These are phyloP conservation scores for Phytopythium sindhum DNA, from an alignment of 352 stramenopile species.

Conservation along the genomic window DNA sequence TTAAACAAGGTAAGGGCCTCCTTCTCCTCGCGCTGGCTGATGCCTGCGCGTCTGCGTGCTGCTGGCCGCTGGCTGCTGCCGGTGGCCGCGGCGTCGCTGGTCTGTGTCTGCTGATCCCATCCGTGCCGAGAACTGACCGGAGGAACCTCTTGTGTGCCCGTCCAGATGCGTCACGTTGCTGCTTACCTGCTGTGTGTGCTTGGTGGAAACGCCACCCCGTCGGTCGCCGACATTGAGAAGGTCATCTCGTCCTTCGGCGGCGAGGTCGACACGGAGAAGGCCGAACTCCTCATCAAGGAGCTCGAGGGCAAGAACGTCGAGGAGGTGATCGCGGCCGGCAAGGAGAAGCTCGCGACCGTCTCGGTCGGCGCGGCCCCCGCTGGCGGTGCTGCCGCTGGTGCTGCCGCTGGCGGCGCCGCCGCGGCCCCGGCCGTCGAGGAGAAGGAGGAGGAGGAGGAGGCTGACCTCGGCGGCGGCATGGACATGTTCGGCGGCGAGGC, in stretches of 20 bases:
- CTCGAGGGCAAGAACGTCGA: conserved; percentile 88
- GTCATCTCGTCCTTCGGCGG: conserved; percentile 80
- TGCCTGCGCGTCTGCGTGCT: neutral
- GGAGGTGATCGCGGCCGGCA: conserved; percentile 81
- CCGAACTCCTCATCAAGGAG: conserved; percentile 84
- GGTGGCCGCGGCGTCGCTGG: neutral
- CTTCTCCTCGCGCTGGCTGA: neutral
- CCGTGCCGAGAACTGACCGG: neutral
- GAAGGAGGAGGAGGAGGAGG: conserved; percentile 77
- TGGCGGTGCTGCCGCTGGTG: conserved; percentile 30
- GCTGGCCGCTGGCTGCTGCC: neutral
- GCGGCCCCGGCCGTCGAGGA: conserved; percentile 44
- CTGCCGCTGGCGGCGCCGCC: conserved; percentile 26
- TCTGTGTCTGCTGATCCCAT: neutral
- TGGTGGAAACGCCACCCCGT: conserved; percentile 75
- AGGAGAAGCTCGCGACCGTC: conserved; percentile 81
- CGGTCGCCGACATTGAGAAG: conserved; percentile 79
- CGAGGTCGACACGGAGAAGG: conserved; percentile 74
- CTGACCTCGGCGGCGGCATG: conserved; percentile 77
- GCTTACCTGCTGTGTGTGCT: conserved; percentile 88
- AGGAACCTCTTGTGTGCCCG: neutral
- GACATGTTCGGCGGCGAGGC: conserved; percentile 83
- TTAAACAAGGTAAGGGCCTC: conserved; percentile 84
- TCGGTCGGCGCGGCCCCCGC: conserved; percentile 58
- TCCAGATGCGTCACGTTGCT: conserved; percentile 91